These are phyloP conservation scores for Cercospora brassicicola DNA, from an alignment of 2,329 filamentous ascomycete species.

Conservation along the genomic window DNA sequence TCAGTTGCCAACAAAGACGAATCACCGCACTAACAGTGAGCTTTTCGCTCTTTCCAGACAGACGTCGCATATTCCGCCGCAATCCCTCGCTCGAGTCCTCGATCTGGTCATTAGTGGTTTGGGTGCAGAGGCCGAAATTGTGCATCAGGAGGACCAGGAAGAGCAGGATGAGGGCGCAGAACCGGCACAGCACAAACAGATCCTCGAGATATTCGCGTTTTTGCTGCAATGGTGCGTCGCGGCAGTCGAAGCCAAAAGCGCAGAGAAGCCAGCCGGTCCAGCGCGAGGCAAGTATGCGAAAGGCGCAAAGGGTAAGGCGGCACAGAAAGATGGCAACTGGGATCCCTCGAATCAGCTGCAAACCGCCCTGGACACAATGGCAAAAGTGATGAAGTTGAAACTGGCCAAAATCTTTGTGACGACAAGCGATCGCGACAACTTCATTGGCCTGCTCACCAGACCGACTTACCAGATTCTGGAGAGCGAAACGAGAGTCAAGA, in stretches of 20 bases:
- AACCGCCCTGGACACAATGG: slow-evolving; percentile 87
- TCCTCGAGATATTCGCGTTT: slow-evolving; percentile 92
- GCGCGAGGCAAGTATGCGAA: slow-evolving; percentile 73
- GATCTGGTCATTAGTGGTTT: slow-evolving; percentile 77
- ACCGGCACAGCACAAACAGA: slow-evolving; percentile 75
- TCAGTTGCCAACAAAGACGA: slow-evolving; percentile 35
- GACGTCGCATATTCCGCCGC: slow-evolving; percentile 73
- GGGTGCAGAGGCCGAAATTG: slow-evolving; percentile 74
- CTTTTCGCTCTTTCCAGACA: slow-evolving; percentile 69
- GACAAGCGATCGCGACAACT: slow-evolving; percentile 93
- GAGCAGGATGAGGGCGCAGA: slow-evolving; percentile 51
- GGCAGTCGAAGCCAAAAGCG: slow-evolving; percentile 82
- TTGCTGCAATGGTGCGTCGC: slow-evolving; percentile 92
- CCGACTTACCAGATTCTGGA: slow-evolving; percentile 93
- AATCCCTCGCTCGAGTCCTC: slow-evolving; percentile 87
- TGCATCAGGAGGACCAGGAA: slow-evolving; percentile 88
- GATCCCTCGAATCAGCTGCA: slow-evolving; percentile 88
- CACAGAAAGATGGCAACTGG: slow-evolving; percentile 72
- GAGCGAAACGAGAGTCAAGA: slow-evolving; percentile 89
- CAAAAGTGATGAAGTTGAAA: slow-evolving; percentile 91
- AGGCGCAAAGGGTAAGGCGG: slow-evolving; percentile 67
- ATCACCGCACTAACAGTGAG: slow-evolving; percentile 59
- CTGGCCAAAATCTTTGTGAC: slow-evolving; percentile 91
- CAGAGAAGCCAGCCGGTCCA: slow-evolving; percentile 78
- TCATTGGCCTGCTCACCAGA: slow-evolving; percentile 85